phyloP scores from a whole-genome alignment of 2,329 filamentous ascomycete species.

The Fusarium sp. region DNA sequence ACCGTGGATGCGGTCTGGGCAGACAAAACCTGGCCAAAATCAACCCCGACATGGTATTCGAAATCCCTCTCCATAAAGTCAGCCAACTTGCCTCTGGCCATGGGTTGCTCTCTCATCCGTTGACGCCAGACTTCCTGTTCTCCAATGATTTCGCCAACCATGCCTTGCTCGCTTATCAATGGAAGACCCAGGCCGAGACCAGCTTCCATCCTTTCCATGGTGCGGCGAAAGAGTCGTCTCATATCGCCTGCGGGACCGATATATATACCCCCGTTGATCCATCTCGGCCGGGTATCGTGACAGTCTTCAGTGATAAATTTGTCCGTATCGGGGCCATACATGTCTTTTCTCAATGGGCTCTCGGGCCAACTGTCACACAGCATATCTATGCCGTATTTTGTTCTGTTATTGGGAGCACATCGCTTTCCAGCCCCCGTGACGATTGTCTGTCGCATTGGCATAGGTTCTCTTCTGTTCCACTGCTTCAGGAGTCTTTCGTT shows the following conservation, averaged over 20 bases:
- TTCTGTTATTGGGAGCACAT: neutral
- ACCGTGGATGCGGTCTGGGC: neutral
- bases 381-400: neutral
- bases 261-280: slow-evolving; percentile 17
- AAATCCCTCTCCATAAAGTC: neutral
- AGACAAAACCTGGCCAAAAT: slow-evolving; percentile 6
- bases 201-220: neutral
- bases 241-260: slow-evolving; percentile 20
- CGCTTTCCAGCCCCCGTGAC: neutral
- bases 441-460: slow-evolving; percentile 23
- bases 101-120: neutral
- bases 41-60: neutral
- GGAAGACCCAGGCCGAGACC: neutral
- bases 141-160: neutral
- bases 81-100: fast-evolving
- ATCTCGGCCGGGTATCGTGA: neutral
- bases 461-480: neutral
- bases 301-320: neutral
- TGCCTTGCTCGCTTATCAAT: slow-evolving; percentile 5
- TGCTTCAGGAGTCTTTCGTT: slow-evolving; percentile 8
- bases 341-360: neutral
- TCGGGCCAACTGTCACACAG: neutral
- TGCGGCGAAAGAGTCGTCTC: slow-evolving; percentile 12
- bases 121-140: slow-evolving; percentile 16
- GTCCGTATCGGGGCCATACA: slow-evolving; percentile 3